Evolutionary conservation across 2,329 filamentous ascomycete species (phyloP), one percentile per base, ranked within the genome.

Genomic region (Clarireedia sp.): DNA sequence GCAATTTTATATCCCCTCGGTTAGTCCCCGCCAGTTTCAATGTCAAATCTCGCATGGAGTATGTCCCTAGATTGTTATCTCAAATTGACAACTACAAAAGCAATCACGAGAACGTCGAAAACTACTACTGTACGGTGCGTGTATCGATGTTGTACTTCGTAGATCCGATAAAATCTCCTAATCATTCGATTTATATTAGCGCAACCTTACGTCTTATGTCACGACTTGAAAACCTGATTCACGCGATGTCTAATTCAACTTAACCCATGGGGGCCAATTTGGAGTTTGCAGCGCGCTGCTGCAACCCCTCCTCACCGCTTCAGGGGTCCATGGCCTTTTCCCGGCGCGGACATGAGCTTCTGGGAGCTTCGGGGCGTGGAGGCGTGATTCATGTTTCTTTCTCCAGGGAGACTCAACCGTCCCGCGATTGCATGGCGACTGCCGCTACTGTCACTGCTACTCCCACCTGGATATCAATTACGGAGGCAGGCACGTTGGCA

Each of bases 141-240:
- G 50, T 40, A 46, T 52, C 10, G 16, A 51, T 45, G 17, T 6
- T 5, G 24, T 24, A 26, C 46, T 37, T n/a, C n/a, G 26, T 9
- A 52, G 41, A 52, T 47, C 41, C 29, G 41, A 47, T 47, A 5
- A 52, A 52, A 47, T 29, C 17, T 52, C 9, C 29, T 23, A 33
- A 14, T 26, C 24, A 26, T 26, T 7, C 24, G 24, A 26, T 26
- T 26, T 26, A 26, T 26, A 26, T 26, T 26, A 26, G 8, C 24
- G 6, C 24, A 47, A 5, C 9, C 29, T 33, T 10, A 33, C 29
- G 5, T 33, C 19, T 47, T 33, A 33, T 47, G 50, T 52, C 43
- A 21, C 51, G 10, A 48, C 47, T 54, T 23, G 43, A 47, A 47
- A 52, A 26, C 50, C 36, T 52, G 41, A 14, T 47, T 41, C 17